Evolutionary conservation across 306 rosid species (phyloP).

Genomic region (Inga oerstediana): DNA sequence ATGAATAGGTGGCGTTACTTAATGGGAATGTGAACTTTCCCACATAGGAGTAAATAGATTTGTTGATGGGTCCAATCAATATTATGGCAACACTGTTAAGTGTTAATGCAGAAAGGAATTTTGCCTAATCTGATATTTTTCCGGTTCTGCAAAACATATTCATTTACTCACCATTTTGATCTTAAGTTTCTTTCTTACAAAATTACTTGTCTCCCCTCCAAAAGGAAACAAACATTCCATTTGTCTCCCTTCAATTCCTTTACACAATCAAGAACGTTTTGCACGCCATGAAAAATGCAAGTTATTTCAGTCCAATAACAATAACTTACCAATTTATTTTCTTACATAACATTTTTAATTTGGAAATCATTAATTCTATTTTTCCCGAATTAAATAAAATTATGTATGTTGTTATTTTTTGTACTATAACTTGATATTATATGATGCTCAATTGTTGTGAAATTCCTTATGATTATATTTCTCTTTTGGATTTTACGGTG

Average conservation of each 20-base stretch:
- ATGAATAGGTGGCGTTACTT: conserved; percentile 3
- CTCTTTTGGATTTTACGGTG: too few species aligned
- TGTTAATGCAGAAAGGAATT: conserved; percentile 29
- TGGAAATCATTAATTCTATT: too few species aligned
- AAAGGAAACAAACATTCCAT: not conserved
- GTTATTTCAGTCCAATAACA: not conserved
- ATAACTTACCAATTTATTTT: too few species aligned
- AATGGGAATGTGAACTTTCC: conserved; percentile 29
- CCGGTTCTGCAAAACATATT: not conserved
- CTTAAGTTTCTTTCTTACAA: not conserved
- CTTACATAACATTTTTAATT: too few species aligned
- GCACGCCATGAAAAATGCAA: not conserved
- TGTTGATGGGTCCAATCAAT: conserved; percentile 30
- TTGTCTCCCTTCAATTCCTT: not conserved
- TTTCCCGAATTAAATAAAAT: too few species aligned
- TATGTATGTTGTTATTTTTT: too few species aligned
- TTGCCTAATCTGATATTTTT: conserved; percentile 30
- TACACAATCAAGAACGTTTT: not conserved
- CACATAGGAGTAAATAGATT: not conserved
- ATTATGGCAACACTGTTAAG: conserved; percentile 8
- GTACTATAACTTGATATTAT: too few species aligned
- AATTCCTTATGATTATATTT: too few species aligned
- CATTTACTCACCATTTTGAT: not conserved
- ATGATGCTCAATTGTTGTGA: too few species aligned
- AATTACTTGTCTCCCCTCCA: conserved; percentile 4